These are phyloP conservation scores for Cryptococcus sp. DNA, from an alignment of 1,284 basidiomycete species.

Conservation along the genomic window DNA sequence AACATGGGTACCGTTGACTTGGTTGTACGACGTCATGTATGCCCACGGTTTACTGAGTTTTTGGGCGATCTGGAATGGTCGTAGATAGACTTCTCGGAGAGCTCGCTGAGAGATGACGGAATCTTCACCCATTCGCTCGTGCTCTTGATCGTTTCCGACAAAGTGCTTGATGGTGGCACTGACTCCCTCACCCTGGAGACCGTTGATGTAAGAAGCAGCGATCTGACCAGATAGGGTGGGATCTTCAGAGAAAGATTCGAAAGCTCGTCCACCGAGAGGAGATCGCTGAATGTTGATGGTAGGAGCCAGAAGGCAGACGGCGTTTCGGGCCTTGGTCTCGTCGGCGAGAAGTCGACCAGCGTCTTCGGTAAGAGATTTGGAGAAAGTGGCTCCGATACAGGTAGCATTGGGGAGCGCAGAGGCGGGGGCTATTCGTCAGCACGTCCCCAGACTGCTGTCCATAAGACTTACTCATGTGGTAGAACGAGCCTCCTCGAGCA, in stretches of 20 bases:
- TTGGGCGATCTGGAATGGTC: slow-evolving; percentile 78
- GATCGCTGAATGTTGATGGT: slow-evolving; percentile 76
- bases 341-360: slow-evolving; percentile 60
- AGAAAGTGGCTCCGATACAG: slow-evolving; percentile 26
- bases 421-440: slow-evolving; percentile 45
- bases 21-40: slow-evolving; percentile 53
- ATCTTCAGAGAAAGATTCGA: slow-evolving; percentile 69
- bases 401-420: slow-evolving; percentile 68
- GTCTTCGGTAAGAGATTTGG: slow-evolving; percentile 59
- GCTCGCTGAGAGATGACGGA: slow-evolving; percentile 52
- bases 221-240: slow-evolving; percentile 66
- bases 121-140: slow-evolving; percentile 34
- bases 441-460: background rate
- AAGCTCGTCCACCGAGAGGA: slow-evolving; percentile 63
- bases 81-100: slow-evolving; percentile 72
- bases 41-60: slow-evolving; percentile 53
- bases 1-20: slow-evolving; percentile 62
- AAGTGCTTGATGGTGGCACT: slow-evolving; percentile 52
- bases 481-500: slow-evolving; percentile 32
- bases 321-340: slow-evolving; percentile 66
- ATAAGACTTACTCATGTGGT: slow-evolving; percentile 27
- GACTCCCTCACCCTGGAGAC: slow-evolving; percentile 66
- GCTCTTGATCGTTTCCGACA: slow-evolving; percentile 45
- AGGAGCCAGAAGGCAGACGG: slow-evolving; percentile 64
- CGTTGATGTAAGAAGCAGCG: slow-evolving; percentile 67